Base-by-base conservation (phyloP, 2,329 filamentous ascomycete species). In the Grosmannia huntii region DNA sequence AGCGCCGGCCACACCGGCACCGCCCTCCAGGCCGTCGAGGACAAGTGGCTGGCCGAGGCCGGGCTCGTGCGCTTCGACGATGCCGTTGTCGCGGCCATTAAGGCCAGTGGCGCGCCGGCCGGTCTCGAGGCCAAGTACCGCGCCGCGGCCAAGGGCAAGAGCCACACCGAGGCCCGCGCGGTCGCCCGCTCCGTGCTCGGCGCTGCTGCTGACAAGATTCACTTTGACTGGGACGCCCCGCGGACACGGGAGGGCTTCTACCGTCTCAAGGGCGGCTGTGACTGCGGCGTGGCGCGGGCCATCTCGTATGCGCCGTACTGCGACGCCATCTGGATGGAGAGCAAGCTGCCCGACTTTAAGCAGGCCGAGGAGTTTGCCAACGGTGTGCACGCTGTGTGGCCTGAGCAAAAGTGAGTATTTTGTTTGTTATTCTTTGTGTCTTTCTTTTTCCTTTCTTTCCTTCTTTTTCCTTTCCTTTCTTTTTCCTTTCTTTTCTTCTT, bases 301-400 rank as follows among this genome's bases (percentile, higher is more conserved):
- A 76, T 95, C 60, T 90, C 92, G 6, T 97, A 95, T 69, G 92
- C 89, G 0, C 92, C 94, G 2, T 96, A 95, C 75, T 87, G 87
- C 62, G 92, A 97, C 68, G 84, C 95, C 71, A 95, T 99, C 73
- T 99, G 94, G 94, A 99, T 99, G 94, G 94, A 99, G 82, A 92
- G 87, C 76, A 96, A 96, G 76, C 79, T 96, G 64, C 94, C 94
- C 52, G 92, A 97, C 71, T 97, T 79, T 71, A 79, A 80, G 55
- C 94, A 97, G 76, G 94, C 94, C 27, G 83, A 90, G 76, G 87
- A 96, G 69, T 99, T 99, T 66, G 91, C 94, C 36, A 80, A 88
- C 50, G 92, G 94, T 55, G 92, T 99, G 48, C 94, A 97, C 73
- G 87, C 90, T 59, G 89, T 90, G 11, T 96, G 87, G 84, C 94